phyloP scores from a whole-genome alignment of 2,329 filamentous ascomycete species.

The Ceratocystis cubensis region DNA sequence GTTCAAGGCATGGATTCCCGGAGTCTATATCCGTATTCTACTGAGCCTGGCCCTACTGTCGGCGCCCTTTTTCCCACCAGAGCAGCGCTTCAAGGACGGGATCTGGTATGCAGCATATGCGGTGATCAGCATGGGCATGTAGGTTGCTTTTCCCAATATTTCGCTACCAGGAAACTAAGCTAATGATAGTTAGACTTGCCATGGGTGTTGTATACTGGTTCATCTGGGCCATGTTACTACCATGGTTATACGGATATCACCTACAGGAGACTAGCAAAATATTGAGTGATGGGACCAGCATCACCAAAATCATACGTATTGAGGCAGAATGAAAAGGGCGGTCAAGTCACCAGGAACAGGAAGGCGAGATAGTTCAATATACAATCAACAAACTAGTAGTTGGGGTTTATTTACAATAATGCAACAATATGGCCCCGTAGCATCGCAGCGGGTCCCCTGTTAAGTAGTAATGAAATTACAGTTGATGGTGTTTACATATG shows the following conservation, averaged over 20 bases:
- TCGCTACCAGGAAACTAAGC: not conserved
- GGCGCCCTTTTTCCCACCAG: slow-evolving; percentile 50
- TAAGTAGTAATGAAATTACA: not conserved
- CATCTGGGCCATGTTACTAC: slow-evolving; percentile 50
- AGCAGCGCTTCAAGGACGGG: slow-evolving; percentile 33
- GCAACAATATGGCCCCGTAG: not conserved
- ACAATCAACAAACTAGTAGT: not conserved
- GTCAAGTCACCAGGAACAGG: not conserved
- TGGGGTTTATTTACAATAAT: not conserved
- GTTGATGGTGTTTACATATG: not conserved
- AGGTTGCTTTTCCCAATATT: slow-evolving; percentile 27
- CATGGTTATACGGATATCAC: slow-evolving; percentile 44
- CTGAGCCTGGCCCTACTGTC: slow-evolving; percentile 44
- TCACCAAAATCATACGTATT: slow-evolving; percentile 43
- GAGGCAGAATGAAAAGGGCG: slow-evolving; percentile 11
- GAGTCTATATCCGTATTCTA: slow-evolving; percentile 42
- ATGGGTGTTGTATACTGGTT: slow-evolving; percentile 56
- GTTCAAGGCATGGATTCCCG: slow-evolving; percentile 52
- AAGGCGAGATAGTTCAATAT: not conserved
- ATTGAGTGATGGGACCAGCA: slow-evolving; percentile 52
- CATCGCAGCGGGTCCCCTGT: not conserved
- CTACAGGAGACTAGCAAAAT: slow-evolving; percentile 49
- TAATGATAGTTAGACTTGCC: slow-evolving; percentile 34
- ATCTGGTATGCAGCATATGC: slow-evolving; percentile 44
- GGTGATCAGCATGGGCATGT: slow-evolving; percentile 41